These are phyloP conservation scores for Eucalyptus pumila DNA, from an alignment of 345 rosid species.

Conservation along the genomic window DNA sequence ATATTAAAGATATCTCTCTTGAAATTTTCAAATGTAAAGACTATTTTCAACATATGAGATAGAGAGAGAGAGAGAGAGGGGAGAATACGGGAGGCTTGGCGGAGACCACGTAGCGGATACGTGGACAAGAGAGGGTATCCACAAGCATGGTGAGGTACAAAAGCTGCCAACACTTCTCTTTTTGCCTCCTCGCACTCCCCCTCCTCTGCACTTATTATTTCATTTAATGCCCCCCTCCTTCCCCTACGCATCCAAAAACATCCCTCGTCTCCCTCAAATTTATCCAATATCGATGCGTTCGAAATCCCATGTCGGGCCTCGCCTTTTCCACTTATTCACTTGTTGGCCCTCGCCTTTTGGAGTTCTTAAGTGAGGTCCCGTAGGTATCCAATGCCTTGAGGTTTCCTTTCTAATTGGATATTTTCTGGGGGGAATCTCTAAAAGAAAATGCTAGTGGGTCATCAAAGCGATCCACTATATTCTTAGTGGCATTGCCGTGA, in stretches of 20 bases:
- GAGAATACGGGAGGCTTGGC: neutral
- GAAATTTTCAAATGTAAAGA: neutral
- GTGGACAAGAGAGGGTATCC: neutral
- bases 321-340: neutral
- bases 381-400: neutral
- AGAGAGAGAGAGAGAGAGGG: neutral
- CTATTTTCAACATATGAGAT: neutral
- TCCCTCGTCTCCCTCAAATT: neutral
- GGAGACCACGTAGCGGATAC: neutral
- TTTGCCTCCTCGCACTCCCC: neutral
- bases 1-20: neutral
- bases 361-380: neutral
- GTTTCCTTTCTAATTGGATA: neutral
- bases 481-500: neutral
- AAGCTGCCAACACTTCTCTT: conserved; percentile 25
- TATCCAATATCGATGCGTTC: neutral
- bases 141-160: conserved; percentile 30
- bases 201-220: neutral
- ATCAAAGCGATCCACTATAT: neutral
- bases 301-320: neutral
- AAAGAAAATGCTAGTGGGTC: neutral
- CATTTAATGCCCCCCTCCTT: neutral
- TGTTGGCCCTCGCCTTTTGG: neutral
- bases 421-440: neutral
- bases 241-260: neutral